Percentiles rank a stretch among this genome's conserved stretches.
Conservation (phyloP, 768 basidiomycete species). For the Agaricus blazei region DNA sequence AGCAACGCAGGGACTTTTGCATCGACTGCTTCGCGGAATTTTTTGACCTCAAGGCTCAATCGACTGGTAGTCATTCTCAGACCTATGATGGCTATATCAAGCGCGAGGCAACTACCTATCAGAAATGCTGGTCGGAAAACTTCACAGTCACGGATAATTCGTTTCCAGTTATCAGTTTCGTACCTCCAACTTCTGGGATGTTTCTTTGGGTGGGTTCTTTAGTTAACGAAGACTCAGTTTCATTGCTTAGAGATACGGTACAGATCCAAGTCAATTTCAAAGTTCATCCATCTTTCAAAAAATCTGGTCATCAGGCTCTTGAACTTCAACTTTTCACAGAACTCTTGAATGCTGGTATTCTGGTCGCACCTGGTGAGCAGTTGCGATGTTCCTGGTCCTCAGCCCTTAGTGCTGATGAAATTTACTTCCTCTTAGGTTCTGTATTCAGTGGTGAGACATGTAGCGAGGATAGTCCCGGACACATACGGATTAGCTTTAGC, state of each 20-base stretch:
- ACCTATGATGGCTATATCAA: constrained; percentile 40
- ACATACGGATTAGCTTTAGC: constrained; percentile 57
- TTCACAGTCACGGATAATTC: background rate
- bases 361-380: constrained; percentile 55
- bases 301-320: constrained; percentile 33
- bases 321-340: constrained; percentile 58
- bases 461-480: constrained; percentile 30
- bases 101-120: constrained; percentile 26
- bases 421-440: constrained; percentile 19
- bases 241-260: background rate
- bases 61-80: constrained; percentile 22
- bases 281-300: constrained; percentile 40
- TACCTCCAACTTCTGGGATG: constrained; percentile 82
- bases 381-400: background rate
- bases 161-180: constrained; percentile 53
- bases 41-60: constrained; percentile 48
- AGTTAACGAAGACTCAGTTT: background rate
- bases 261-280: constrained; percentile 63
- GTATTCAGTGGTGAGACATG: constrained; percentile 32
- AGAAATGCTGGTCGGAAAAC: constrained; percentile 12
- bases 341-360: constrained; percentile 55
- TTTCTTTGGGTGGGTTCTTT: constrained; percentile 56
- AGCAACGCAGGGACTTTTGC: constrained; percentile 52
- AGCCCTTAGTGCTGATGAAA: background rate
- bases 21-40: constrained; percentile 59